Evolutionary conservation across 305 asterid genomes (phyloP), one percentile per base, ranked within the genome.

Genomic region (Plantago rigida): DNA sequence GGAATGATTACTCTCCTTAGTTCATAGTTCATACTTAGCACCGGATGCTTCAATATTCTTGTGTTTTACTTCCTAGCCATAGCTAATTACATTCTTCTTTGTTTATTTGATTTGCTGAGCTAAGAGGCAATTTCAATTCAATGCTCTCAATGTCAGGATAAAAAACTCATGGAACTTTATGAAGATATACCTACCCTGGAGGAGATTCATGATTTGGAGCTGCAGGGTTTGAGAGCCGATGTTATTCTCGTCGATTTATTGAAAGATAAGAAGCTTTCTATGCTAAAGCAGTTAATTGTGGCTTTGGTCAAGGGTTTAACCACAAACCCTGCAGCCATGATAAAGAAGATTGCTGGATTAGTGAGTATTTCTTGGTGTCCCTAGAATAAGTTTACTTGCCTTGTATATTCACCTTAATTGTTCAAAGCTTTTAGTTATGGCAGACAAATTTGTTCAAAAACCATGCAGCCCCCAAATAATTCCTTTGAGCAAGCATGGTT

Each of bases 341-440:
- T 86, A 69, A 93, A 87, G 73, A 93, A 93, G 80, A 93, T 93
- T 66, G 96, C 99, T 75, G 96, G 86, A 69, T 65, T 93, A 82
- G 99, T 93, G 78, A 80, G 99, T 78, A 64, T 74, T 47, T 56
- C 69, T 52, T 53, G 60, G 55, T 70, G 68, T 22, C 13, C 59
- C 54, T 65, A 60, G 57, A 54, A n/a, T n/a, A 57, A 71, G 41
- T 53, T 28, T n/a, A 22, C 13, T 70, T 42, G 31, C 26, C 50
- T 54, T 50, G 56, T 15, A 10, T 44, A 56, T 39, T 56, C 36
- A 51, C 5, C 34, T 13, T 51, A 59, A 50, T 26, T 46, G 17
- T 53, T 52, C 57, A 14, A 26, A 26, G 59, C 17, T 53, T 53
- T 53, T 44, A 26, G 11, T 7, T 13, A 42, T 42, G 36, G 36